Evolutionary conservation across 2,329 filamentous ascomycete species (phyloP).

Genomic region (Botrytis fragariae): DNA sequence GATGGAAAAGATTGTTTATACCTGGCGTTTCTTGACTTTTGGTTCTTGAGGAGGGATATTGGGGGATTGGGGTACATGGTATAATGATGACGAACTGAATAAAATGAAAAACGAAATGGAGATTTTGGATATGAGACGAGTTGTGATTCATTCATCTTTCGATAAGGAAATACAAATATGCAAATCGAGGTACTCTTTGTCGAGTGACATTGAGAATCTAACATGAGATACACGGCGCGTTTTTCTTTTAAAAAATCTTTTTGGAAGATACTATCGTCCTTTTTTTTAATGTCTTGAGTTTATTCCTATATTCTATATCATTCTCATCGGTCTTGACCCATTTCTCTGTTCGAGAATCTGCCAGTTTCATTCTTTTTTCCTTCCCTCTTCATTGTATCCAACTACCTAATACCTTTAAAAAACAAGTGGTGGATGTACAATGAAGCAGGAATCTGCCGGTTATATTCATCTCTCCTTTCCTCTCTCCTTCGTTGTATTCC

Average conservation of each 20-base stretch:
- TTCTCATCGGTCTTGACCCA: background rate
- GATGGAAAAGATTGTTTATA: background rate
- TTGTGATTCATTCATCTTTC: background rate
- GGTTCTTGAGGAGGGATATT: background rate
- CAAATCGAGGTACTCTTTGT: background rate
- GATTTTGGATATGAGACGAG: background rate
- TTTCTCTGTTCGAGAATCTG: background rate
- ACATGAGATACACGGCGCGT: background rate
- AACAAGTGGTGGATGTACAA: background rate
- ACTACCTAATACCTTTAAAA: background rate
- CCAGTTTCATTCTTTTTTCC: background rate
- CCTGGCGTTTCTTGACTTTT: conserved; percentile 1
- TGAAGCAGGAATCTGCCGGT: background rate
- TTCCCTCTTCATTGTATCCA: background rate
- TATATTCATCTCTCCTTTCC: background rate
- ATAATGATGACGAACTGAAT: background rate
- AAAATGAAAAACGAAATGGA: background rate
- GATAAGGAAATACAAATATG: background rate
- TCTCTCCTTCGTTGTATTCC: no score
- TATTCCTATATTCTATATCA: background rate
- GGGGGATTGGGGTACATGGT: background rate
- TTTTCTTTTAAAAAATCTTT: background rate
- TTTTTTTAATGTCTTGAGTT: background rate
- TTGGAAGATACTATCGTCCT: background rate
- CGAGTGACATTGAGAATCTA: background rate